Evolutionary conservation across 805 yeast genomes (phyloP), one percentile per base, ranked within the genome.

Genomic region (Wickerhamiella musiphila): DNA sequence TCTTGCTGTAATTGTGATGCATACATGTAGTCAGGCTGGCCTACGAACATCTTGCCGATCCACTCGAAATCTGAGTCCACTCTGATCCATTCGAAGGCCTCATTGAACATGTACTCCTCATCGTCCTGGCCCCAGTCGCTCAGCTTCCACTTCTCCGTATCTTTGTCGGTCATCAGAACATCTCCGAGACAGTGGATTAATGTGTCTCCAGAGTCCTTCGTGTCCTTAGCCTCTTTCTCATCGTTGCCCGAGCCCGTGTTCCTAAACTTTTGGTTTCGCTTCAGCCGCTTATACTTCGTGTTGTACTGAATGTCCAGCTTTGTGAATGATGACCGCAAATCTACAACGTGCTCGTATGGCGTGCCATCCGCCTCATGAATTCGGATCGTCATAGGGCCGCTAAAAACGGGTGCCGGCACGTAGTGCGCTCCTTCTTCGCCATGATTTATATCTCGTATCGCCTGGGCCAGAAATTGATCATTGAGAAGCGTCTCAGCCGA

Each of bases 361-460:
- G 96, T 82, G 6, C 98, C 98, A 53, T 90, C 96, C 0, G 94
- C 92, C 48, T 90, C 99, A 50, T 90, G 98, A 23, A 90, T 84
- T 46, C 98, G 63, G 23, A 90, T 79, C 0, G 99, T 90, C 78
- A 90, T 81, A 0, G 96, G 94, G 0, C 99, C 99, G 0, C 79
- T 67, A 32, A 48, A 49, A 4, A 28, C 38, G 7, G 18, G 23
- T 6, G 29, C 33, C 18, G 47, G 84, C 81, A 2, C 32, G 3
- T 25, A 33, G 12, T 17, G 35, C n/a, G 24, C 31, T 11, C 24
- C 39, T 4, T 36, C 40, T 9, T 32, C 23, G 18, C 24, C 32
- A 5, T 20, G 13, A 15, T 30, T 38, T 9, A 50, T 28, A 16
- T 48, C 49, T 9, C 43, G 33, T 12, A 45, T 43, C 3, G 70